Conservation (phyloP, 73 alveolate genomes). For the Paramecium sonneborni region DNA sequence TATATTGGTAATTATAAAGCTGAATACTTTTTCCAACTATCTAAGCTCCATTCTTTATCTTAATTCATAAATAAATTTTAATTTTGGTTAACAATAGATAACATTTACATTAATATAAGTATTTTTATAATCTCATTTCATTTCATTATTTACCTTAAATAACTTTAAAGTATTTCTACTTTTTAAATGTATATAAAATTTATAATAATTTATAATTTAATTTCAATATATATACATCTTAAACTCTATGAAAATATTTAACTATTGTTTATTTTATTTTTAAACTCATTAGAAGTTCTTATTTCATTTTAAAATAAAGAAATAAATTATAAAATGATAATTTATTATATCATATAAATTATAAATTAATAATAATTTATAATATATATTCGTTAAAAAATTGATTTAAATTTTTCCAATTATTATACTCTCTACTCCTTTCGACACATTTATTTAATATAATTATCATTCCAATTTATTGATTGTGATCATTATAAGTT, state of each 20-base stretch:
- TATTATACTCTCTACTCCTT: neutral
- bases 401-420: neutral
- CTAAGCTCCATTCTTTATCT: neutral
- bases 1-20: neutral
- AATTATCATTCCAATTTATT: neutral
- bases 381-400: neutral
- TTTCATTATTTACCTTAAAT: neutral
- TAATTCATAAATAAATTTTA: slow-evolving; percentile 19
- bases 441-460: neutral
- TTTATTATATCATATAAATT: neutral
- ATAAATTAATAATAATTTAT: neutral
- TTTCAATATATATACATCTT: no score
- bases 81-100: neutral
- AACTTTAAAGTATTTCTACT: neutral
- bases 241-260: no score
- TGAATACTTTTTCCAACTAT: slow-evolving; percentile 1
- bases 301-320: neutral
- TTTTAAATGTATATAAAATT: no score
- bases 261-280: neutral
- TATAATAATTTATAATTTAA: no score
- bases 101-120: neutral
- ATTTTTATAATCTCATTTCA: neutral
- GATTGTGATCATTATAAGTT: neutral
- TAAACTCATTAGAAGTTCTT: neutral
- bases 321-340: neutral